phyloP scores from a whole-genome alignment of 1,284 basidiomycete genomes.

The Bondarzewia mesenterica region DNA sequence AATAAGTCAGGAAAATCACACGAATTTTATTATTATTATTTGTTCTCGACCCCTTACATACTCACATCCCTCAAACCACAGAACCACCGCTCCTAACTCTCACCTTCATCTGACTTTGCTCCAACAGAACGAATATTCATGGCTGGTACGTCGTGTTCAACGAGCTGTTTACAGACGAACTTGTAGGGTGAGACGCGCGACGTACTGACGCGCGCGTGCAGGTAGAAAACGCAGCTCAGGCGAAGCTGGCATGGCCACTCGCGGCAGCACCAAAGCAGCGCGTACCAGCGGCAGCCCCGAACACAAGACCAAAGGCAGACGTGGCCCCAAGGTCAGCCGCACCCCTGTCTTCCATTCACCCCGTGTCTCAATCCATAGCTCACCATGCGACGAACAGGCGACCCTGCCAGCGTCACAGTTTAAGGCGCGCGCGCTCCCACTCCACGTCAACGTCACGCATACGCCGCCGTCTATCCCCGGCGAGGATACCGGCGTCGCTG shows the following conservation, averaged over 20 bases:
- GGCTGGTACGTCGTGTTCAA: slow-evolving; percentile 1
- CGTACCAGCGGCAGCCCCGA: slow-evolving; percentile 11
- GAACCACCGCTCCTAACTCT: too few species aligned
- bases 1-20: too few species aligned
- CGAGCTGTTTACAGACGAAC: neutral
- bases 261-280: slow-evolving; percentile 39
- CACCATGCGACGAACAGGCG: neutral
- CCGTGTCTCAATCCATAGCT: neutral
- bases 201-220: slow-evolving; percentile 9
- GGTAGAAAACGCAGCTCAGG: slow-evolving; percentile 41
- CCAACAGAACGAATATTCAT: too few species aligned
- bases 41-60: too few species aligned
- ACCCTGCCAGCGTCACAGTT: slow-evolving; percentile 42
- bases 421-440: slow-evolving; percentile 54
- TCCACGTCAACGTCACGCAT: slow-evolving; percentile 63
- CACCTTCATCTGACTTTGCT: too few species aligned
- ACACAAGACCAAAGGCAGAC: slow-evolving; percentile 10
- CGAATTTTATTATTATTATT: too few species aligned
- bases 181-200: neutral
- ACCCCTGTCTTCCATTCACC: slow-evolving; percentile 2
- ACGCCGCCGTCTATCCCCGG: slow-evolving; percentile 45
- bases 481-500: slow-evolving; percentile 24
- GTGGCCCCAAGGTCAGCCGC: slow-evolving; percentile 17
- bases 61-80: too few species aligned
- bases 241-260: slow-evolving; percentile 30